Evolutionary conservation across 257 asterid species (phyloP).

Genomic region (Agastache rugosa): DNA sequence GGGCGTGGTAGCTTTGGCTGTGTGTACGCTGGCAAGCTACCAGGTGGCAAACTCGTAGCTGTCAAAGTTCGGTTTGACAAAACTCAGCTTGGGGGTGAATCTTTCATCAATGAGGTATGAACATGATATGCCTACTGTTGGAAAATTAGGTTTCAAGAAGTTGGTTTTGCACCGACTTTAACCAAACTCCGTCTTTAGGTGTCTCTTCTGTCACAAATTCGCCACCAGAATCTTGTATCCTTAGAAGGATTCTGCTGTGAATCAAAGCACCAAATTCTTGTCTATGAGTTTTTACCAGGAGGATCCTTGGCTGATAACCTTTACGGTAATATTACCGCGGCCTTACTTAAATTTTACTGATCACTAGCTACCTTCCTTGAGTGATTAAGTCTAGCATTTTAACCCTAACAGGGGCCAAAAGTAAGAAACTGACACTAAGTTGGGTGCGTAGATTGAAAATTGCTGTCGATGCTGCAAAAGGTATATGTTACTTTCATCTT

Average conservation of each 20-base stretch:
- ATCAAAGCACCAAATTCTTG: slow-evolving; percentile 89
- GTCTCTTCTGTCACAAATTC: slow-evolving; percentile 75
- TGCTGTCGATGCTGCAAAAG: slow-evolving; percentile 94
- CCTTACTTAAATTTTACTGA: slow-evolving; percentile 3
- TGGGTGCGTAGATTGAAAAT: slow-evolving; percentile 93
- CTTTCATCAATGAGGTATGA: slow-evolving; percentile 87
- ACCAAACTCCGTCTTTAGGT: slow-evolving; percentile 52
- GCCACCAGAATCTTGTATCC: slow-evolving; percentile 78
- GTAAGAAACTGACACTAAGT: slow-evolving; percentile 73
- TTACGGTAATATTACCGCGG: slow-evolving; percentile 54
- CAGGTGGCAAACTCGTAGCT: slow-evolving; percentile 75
- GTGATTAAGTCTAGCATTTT: slow-evolving; percentile 14
- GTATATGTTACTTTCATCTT: slow-evolving; percentile 41
- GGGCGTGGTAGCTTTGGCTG: slow-evolving; percentile 97
- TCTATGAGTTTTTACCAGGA: slow-evolving; percentile 80
- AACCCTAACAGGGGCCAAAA: slow-evolving; percentile 61
- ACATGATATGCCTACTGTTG: neutral
- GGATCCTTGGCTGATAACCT: slow-evolving; percentile 91
- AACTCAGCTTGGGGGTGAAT: slow-evolving; percentile 85
- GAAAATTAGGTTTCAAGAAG: neutral
- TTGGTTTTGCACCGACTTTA: neutral
- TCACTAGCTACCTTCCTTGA: slow-evolving; percentile 6
- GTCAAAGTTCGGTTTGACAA: slow-evolving; percentile 89
- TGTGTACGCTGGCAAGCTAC: slow-evolving; percentile 78
- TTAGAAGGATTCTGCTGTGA: slow-evolving; percentile 92